Evolutionary conservation across 2,329 filamentous ascomycete species (phyloP).

Genomic region (Alternaria sp.): DNA sequence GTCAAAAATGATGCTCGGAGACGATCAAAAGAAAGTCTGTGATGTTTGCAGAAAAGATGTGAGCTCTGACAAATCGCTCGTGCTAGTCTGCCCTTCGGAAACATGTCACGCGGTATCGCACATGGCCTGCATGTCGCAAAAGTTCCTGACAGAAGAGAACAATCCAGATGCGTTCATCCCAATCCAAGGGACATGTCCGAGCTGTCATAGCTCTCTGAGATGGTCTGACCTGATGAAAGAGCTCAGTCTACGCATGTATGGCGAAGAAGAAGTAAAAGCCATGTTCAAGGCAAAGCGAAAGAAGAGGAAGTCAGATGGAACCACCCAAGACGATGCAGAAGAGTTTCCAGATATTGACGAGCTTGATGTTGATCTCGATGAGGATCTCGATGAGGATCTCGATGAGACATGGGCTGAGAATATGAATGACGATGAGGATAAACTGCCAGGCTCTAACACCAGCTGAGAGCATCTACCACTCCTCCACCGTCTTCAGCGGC

Average conservation of each 20-base stretch:
- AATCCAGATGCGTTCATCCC: slow-evolving; percentile 66
- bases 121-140: slow-evolving; percentile 63
- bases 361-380: slow-evolving; percentile 44
- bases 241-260: slow-evolving; percentile 75
- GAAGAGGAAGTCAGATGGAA: slow-evolving; percentile 41
- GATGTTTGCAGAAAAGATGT: slow-evolving; percentile 59
- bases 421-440: slow-evolving; percentile 42
- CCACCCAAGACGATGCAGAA: slow-evolving; percentile 21
- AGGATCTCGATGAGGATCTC: slow-evolving; percentile 46
- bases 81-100: slow-evolving; percentile 61
- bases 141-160: slow-evolving; percentile 58
- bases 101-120: slow-evolving; percentile 62
- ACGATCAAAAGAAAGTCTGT: slow-evolving; percentile 49
- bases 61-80: slow-evolving; percentile 51
- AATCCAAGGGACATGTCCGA: slow-evolving; percentile 72
- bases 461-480: slow-evolving; percentile 34
- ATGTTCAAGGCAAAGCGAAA: slow-evolving; percentile 67
- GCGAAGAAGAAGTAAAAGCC: slow-evolving; percentile 72
- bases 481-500: slow-evolving; percentile 40
- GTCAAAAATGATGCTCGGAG: slow-evolving; percentile 46
- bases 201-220: slow-evolving; percentile 67
- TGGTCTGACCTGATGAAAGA: slow-evolving; percentile 88
- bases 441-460: not conserved
- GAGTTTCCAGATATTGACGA: slow-evolving; percentile 30
- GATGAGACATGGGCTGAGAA: slow-evolving; percentile 49